phyloP scores from a whole-genome alignment of 2,329 filamentous ascomycete species.

The Fusarium sp. region DNA sequence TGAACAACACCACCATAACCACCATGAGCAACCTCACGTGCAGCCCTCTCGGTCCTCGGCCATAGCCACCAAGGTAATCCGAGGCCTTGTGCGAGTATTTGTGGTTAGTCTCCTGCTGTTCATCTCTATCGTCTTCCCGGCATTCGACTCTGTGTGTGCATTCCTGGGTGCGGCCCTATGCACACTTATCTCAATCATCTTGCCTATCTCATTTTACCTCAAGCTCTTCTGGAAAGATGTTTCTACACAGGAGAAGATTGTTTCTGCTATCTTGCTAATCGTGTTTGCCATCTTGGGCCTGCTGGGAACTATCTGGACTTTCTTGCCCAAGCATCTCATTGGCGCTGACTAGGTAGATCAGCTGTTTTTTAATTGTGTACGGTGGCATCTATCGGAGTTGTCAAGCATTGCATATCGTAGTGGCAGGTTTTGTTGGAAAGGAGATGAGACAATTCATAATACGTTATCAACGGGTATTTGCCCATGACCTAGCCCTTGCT shows the following conservation, averaged over 20 bases:
- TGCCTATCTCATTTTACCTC: conserved; percentile 89
- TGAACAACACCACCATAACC: conserved; percentile 53
- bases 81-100: conserved; percentile 71
- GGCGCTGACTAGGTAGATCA: conserved; percentile 56
- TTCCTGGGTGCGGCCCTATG: conserved; percentile 90
- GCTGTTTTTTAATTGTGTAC: not conserved
- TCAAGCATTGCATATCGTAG: conserved; percentile 1
- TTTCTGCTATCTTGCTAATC: conserved; percentile 76
- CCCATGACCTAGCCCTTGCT: not conserved
- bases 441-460: conserved; percentile 20
- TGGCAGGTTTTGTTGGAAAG: conserved; percentile 5
- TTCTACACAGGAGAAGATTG: conserved; percentile 66
- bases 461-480: conserved; percentile 1
- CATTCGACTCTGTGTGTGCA: conserved; percentile 90
- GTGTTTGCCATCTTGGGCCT: conserved; percentile 76
- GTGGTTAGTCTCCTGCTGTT: conserved; percentile 78
- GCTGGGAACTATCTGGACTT: conserved; percentile 87
- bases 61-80: conserved; percentile 58
- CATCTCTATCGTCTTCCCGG: conserved; percentile 76
- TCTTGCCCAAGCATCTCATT: conserved; percentile 81
- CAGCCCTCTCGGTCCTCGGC: conserved; percentile 51
- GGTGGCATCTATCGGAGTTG: conserved; percentile 26
- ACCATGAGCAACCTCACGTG: conserved; percentile 47
- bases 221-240: conserved; percentile 87
- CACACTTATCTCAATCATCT: conserved; percentile 91